Percentiles rank a stretch among this genome's conserved stretches.
Evolutionary conservation across 2,329 filamentous ascomycete species (phyloP).

Genomic region (Colletotrichum lini): DNA sequence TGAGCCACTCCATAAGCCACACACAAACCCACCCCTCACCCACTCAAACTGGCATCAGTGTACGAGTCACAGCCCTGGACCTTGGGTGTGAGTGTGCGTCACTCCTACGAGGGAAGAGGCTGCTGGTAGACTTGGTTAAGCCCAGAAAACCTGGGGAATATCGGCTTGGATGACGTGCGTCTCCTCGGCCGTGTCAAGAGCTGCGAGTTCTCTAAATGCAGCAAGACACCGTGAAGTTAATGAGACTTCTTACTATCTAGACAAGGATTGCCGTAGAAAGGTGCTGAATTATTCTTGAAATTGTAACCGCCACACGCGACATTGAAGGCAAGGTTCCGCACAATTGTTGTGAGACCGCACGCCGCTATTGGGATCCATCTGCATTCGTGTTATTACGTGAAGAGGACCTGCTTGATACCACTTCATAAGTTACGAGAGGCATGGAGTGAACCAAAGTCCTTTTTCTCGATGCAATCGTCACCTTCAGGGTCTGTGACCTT

Average conservation of each 20-base stretch:
- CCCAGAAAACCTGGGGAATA: background rate
- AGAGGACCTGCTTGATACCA: no score
- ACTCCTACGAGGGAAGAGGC: background rate
- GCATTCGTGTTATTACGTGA: no score
- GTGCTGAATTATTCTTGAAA: no score
- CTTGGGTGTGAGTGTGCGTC: constrained; percentile 14
- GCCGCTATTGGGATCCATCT: background rate
- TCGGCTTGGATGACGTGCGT: background rate
- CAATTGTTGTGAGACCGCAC: background rate
- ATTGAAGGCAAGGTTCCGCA: background rate
- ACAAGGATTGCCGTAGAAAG: background rate
- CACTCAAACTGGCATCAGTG: background rate
- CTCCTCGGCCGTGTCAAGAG: background rate
- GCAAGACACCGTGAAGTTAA: no score
- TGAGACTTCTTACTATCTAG: background rate
- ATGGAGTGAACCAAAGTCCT: no score
- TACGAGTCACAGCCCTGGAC: constrained; percentile 21
- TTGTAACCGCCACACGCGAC: no score
- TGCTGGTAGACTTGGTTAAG: background rate
- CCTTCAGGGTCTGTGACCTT: no score
- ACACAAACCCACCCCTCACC: background rate
- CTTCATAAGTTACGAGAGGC: no score
- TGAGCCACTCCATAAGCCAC: constrained; percentile 10
- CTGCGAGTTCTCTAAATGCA: background rate
- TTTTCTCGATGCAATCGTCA: no score